phyloP scores from a whole-genome alignment of 129 eudicot genomes.

The Erigeron canadensis region DNA sequence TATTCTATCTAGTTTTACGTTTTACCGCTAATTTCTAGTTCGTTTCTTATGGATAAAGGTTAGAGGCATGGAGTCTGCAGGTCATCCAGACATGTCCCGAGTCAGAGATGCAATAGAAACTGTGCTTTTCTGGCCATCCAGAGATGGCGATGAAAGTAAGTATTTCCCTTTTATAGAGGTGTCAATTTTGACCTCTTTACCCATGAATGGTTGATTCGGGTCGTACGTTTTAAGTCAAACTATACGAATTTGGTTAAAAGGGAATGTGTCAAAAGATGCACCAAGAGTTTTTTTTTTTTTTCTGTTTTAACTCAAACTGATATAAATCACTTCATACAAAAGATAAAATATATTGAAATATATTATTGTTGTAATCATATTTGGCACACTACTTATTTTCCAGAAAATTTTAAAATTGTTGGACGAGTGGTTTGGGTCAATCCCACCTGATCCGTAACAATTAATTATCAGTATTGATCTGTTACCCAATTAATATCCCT shows the following conservation, averaged over 20 bases:
- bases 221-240: no score
- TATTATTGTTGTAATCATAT: background rate
- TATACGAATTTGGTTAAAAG: no score
- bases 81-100: constrained; percentile 46
- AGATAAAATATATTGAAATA: background rate
- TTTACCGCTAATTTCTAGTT: background rate
- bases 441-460: background rate
- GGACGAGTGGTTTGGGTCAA: background rate
- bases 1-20: constrained; percentile 4
- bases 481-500: background rate
- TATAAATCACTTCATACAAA: background rate
- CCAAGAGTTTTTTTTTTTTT: background rate
- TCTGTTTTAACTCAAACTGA: background rate
- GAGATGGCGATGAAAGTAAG: constrained; percentile 77
- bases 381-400: background rate
- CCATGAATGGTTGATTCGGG: background rate
- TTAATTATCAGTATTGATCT: background rate
- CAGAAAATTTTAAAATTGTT: background rate
- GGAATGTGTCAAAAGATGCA: background rate
- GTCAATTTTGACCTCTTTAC: background rate
- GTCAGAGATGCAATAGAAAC: constrained; percentile 55
- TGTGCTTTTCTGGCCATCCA: constrained; percentile 68
- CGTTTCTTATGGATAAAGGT: constrained; percentile 39
- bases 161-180: constrained; percentile 4
- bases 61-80: constrained; percentile 55